Conservation (phyloP, 2,329 filamentous ascomycete species). For the Rhynchosporium agropyri region DNA sequence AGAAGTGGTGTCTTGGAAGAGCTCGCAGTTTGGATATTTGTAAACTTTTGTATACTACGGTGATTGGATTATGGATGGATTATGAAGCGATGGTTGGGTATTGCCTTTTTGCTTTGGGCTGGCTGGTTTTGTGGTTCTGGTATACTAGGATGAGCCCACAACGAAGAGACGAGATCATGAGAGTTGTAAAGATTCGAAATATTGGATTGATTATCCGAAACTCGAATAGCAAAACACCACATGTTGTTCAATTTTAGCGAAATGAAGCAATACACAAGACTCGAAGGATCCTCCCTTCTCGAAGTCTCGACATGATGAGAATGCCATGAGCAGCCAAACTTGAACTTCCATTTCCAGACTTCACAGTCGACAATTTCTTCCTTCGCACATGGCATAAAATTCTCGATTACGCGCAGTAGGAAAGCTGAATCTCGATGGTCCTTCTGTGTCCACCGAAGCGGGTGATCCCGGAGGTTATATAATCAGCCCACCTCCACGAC, state of each 20-base stretch:
- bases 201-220: too few species aligned
- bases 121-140: not conserved
- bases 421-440: not conserved
- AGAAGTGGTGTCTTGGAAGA: not conserved
- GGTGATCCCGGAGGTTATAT: conserved; percentile 5
- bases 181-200: not conserved
- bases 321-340: too few species aligned
- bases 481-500: conserved; percentile 8
- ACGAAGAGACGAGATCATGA: not conserved
- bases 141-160: conserved; percentile 3
- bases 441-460: conserved; percentile 1
- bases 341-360: too few species aligned
- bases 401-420: too few species aligned
- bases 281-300: too few species aligned
- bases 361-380: too few species aligned
- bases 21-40: not conserved
- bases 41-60: conserved; percentile 15
- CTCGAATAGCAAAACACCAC: too few species aligned
- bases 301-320: too few species aligned
- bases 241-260: too few species aligned
- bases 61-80: conserved; percentile 10
- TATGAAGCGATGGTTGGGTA: not conserved
- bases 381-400: too few species aligned
- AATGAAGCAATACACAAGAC: too few species aligned
- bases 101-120: conserved; percentile 2